These are phyloP conservation scores for Herpotrichia juniperi DNA, from an alignment of 2,329 filamentous ascomycete species.

Conservation along the genomic window DNA sequence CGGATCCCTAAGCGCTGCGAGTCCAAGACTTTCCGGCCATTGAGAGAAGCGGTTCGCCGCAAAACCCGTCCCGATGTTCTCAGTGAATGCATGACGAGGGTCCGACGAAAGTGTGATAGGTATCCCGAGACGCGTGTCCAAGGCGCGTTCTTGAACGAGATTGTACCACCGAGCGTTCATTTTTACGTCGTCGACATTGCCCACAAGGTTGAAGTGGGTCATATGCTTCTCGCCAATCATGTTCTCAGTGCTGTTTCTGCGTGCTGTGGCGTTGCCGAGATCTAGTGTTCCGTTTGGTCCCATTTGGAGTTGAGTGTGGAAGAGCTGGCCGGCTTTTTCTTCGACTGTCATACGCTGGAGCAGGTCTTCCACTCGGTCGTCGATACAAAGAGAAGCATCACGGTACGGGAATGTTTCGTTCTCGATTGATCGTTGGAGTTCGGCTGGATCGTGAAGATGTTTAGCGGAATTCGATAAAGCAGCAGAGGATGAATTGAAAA, in stretches of 20 bases:
- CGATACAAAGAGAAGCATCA: slow-evolving; percentile 48
- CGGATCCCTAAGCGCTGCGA: slow-evolving; percentile 56
- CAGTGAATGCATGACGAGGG: slow-evolving; percentile 54
- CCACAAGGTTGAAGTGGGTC: slow-evolving; percentile 57
- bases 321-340: slow-evolving; percentile 58
- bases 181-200: slow-evolving; percentile 49
- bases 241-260: slow-evolving; percentile 36
- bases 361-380: slow-evolving; percentile 56
- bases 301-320: slow-evolving; percentile 47
- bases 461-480: background rate
- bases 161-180: slow-evolving; percentile 50
- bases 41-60: slow-evolving; percentile 54
- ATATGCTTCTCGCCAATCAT: slow-evolving; percentile 45
- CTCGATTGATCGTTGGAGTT: background rate
- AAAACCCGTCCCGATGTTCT: slow-evolving; percentile 53
- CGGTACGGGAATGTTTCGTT: slow-evolving; percentile 36
- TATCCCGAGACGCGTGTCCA: slow-evolving; percentile 56
- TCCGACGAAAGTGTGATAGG: slow-evolving; percentile 57
- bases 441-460: background rate
- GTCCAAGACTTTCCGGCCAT: slow-evolving; percentile 59
- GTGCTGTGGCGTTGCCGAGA: slow-evolving; percentile 13
- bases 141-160: slow-evolving; percentile 49
- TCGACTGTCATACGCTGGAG: slow-evolving; percentile 53
- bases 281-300: slow-evolving; percentile 42
- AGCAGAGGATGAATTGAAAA: background rate